Evolutionary conservation across 169 alveolate species (phyloP), one percentile per base, ranked within the genome.

Genomic region (Eimeria mitis): DNA sequence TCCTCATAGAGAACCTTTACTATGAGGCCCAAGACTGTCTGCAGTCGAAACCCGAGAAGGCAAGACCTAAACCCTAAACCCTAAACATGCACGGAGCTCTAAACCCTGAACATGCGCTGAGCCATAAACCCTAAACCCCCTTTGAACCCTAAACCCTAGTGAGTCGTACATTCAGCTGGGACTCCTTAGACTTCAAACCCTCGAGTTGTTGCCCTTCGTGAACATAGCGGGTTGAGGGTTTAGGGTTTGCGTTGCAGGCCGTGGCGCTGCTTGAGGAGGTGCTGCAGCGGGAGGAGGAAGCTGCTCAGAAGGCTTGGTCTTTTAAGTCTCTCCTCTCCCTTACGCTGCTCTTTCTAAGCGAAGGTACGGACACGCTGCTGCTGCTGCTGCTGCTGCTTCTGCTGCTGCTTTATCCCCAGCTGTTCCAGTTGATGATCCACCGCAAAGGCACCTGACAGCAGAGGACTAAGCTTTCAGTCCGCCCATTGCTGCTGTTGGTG

Each of bases 11-110:
- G 56, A 84, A 84, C 76, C 91, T 84, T 37, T 84, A 84, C 61
- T 84, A 84, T 54, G 91, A 84, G 75, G 91, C 91, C 59, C 91
- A 84, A 37, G 91, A 84, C 91, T 84, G 91, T 49, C 56, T 84
- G 9, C 91, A 84, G 76, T 34, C 76, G 49, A 59, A 59, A 59
- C 91, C 91, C 28, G 91, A 54, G 42, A 84, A 84, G 91, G 91
- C 91, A 84, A 84, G 37, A 56, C 31, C 54, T 56, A 56, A 8
- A 40, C 54, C 91, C 91, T 84, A 54, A 84, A 34, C 73, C 70
- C 70, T 0, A 65, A 52, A 52, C n/a, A n/a, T n/a, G n/a, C n/a
- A n/a, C n/a, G n/a, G n/a, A n/a, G n/a, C n/a, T n/a, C n/a, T n/a
- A n/a, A n/a, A n/a, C n/a, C n/a, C n/a, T n/a, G n/a, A n/a, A n/a